phyloP scores from a whole-genome alignment of 192 early-diverging fungal species.

The Coemansia sp. region DNA sequence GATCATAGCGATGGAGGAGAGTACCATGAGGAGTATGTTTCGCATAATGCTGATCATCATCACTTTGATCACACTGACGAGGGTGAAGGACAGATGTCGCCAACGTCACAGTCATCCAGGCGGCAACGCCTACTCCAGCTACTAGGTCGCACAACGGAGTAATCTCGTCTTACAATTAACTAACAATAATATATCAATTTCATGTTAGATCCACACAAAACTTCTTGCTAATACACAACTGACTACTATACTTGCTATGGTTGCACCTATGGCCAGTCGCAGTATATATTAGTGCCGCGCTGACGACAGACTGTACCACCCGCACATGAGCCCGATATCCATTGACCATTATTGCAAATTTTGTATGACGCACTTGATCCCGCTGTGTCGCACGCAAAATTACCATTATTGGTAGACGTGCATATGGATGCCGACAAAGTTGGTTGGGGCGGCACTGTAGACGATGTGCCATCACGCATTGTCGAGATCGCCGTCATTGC shows the following conservation, averaged over 20 bases:
- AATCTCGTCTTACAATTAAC: background rate
- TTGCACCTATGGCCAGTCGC: background rate
- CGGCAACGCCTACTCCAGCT: background rate
- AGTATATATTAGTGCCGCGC: background rate
- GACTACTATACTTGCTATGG: background rate
- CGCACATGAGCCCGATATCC: background rate
- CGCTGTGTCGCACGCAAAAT: background rate
- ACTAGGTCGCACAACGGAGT: background rate
- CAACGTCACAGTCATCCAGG: background rate
- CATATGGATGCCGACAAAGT: background rate
- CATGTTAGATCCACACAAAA: background rate
- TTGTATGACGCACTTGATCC: background rate
- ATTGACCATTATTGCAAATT: background rate
- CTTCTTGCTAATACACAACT: no score
- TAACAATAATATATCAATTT: background rate
- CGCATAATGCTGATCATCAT: background rate
- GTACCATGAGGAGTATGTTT: background rate
- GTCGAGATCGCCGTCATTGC: background rate
- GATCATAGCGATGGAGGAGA: background rate
- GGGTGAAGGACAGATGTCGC: background rate
- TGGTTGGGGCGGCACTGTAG: background rate
- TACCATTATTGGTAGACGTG: background rate
- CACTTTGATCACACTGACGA: background rate
- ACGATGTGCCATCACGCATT: background rate
- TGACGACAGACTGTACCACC: background rate